phyloP scores from a whole-genome alignment of 2,329 filamentous ascomycete genomes.

The Phaeosphaeria sp. region DNA sequence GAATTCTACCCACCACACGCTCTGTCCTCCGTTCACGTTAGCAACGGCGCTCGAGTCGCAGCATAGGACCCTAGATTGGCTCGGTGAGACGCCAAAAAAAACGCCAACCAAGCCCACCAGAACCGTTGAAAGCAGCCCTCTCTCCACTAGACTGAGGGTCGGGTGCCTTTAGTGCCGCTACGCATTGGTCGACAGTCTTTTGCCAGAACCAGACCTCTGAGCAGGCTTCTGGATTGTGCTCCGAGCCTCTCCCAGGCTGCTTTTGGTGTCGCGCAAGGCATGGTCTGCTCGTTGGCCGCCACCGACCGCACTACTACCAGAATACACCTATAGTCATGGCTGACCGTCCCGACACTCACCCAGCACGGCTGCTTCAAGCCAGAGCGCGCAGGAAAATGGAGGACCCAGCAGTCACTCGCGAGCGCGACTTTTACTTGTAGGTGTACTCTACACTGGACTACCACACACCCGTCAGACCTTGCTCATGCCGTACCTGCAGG shows the following conservation, averaged over 20 bases:
- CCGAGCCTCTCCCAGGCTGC: neutral
- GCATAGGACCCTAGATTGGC: neutral
- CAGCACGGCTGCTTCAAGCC: slow-evolving; percentile 14
- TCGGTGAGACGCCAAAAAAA: neutral
- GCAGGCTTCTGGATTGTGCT: neutral
- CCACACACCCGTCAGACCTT: neutral
- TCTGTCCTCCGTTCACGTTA: neutral
- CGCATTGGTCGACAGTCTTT: neutral
- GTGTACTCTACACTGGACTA: neutral
- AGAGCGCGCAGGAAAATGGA: slow-evolving; percentile 30
- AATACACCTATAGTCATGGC: slow-evolving; percentile 9
- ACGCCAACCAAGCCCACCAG: neutral
- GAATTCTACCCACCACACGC: neutral
- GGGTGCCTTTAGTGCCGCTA: slow-evolving; percentile 1
- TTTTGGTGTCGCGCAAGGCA: slow-evolving; percentile 3
- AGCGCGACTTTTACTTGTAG: slow-evolving; percentile 47
- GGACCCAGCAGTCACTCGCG: slow-evolving; percentile 33
- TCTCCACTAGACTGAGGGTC: neutral
- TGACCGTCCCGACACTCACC: slow-evolving; percentile 16
- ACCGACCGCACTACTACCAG: neutral
- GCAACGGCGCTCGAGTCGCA: neutral
- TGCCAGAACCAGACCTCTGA: neutral
- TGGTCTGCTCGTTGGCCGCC: slow-evolving; percentile 2
- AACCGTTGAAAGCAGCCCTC: neutral
- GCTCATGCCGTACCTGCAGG: slow-evolving; percentile 18